Base-by-base conservation (phyloP, 495 filamentous ascomycete genomes). In the Chaetomium tenue region DNA sequence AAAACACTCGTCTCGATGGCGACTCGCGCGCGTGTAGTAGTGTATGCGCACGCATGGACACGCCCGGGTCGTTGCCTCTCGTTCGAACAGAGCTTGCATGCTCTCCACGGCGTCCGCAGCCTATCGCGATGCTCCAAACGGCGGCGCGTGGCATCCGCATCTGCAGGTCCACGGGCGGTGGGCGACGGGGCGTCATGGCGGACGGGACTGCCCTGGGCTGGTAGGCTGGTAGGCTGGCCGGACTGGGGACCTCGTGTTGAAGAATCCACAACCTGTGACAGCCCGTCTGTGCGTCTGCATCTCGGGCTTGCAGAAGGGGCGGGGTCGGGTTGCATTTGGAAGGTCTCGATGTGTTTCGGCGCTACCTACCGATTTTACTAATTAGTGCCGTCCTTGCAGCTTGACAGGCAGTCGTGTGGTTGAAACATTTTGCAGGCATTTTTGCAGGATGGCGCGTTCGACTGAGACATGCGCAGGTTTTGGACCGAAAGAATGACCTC, bases 261-360 rank as follows among this genome's bases (percentile, higher is more conserved):
- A 37, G 33, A 37, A 37, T 37, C 33, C 33, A 37, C 33, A 37
- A 37, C 33, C 33, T 37, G 33, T 37, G 33, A 37, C 33, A 37
- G 33, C 33, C 47, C 18, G 58, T 60, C 58, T 30, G 58, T 60
- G 58, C 58, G 46, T n/a, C 30, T 60, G 58, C 46, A 22, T 60
- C 5, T 50, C 20, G 16, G 28, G 4, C 11, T 5, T 60, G 58
- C 47, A 39, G 44, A 28, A 37, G 28, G 58, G 46, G 58, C 26
- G 58, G 58, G 47, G 58, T 60, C 3, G 58, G 48, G 46, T 25
- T 5, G 47, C 58, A 51, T 60, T 50, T 51, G 30, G 46, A 8
- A 37, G 58, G 46, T 51, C 58, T 40, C 16, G 51, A 39, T 46
- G 58, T 52, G 58, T 52, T 52, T 60, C 58, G 58, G 47, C 30